Percentiles rank a stretch among this genome's conserved stretches.
phyloP scores from a whole-genome alignment of 306 rosid species.

The Rubus idaeus region DNA sequence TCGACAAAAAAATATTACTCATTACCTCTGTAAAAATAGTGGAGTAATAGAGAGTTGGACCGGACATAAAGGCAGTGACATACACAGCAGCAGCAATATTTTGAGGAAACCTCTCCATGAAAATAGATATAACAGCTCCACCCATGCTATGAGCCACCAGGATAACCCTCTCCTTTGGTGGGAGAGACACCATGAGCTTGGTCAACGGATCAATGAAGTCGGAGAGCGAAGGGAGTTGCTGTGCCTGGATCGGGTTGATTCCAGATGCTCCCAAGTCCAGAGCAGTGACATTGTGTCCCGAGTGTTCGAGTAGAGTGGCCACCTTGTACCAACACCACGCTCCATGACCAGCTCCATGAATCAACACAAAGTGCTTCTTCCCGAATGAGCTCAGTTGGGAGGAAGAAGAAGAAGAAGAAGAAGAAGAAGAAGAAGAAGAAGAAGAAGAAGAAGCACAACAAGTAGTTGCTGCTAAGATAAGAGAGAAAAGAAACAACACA shows the following conservation, averaged over 20 bases:
- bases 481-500: not conserved
- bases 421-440: no score
- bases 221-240: slow-evolving; percentile 8
- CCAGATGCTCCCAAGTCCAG: slow-evolving; percentile 52
- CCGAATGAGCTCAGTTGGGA: not conserved
- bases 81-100: slow-evolving; percentile 32
- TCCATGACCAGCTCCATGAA: slow-evolving; percentile 47
- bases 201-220: slow-evolving; percentile 39
- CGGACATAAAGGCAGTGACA: slow-evolving; percentile 34
- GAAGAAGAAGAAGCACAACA: slow-evolving; percentile 14
- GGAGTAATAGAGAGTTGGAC: slow-evolving; percentile 23
- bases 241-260: slow-evolving; percentile 29
- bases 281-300: slow-evolving; percentile 40
- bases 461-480: slow-evolving; percentile 15
- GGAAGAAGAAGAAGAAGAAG: not conserved
- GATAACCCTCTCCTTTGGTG: slow-evolving; percentile 31
- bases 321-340: slow-evolving; percentile 55
- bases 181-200: slow-evolving; percentile 32
- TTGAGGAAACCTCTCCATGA: slow-evolving; percentile 35
- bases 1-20: no score
- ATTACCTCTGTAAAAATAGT: slow-evolving; percentile 18
- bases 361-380: slow-evolving; percentile 33
- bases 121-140: slow-evolving; percentile 30
- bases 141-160: slow-evolving; percentile 50
- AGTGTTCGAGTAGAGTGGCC: slow-evolving; percentile 20